These are phyloP conservation scores for Tremella mesenterica DNA, from an alignment of 768 basidiomycete species.

Conservation along the genomic window DNA sequence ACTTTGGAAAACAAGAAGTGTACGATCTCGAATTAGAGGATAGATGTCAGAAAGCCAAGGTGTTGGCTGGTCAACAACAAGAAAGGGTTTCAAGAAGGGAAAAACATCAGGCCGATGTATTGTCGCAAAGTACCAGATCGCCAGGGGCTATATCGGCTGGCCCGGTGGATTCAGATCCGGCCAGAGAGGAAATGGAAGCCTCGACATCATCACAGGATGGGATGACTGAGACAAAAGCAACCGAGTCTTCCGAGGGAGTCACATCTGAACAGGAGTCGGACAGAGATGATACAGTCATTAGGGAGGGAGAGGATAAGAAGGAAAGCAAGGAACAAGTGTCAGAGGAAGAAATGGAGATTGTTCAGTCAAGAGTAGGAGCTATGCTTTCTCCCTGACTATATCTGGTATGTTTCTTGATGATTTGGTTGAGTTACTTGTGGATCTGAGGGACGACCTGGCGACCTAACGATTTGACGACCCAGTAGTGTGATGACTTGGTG, in stretches of 20 bases:
- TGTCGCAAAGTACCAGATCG: neutral
- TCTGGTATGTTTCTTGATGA: too few species aligned
- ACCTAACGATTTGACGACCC: neutral
- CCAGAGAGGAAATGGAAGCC: neutral
- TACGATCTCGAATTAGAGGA: neutral
- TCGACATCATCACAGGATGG: neutral
- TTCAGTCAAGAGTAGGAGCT: too few species aligned
- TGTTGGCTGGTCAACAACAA: neutral
- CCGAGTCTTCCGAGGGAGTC: neutral
- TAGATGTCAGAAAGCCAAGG: neutral
- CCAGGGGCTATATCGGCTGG: neutral
- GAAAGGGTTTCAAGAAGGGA: neutral
- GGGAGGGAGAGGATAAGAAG: too few species aligned
- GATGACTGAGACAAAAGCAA: neutral
- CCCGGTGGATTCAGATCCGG: neutral
- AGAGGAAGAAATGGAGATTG: too few species aligned
- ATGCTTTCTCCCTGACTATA: neutral
- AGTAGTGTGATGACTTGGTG: too few species aligned
- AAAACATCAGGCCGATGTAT: neutral
- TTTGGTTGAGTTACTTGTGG: too few species aligned
- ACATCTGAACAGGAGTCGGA: neutral
- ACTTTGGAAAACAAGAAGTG: neutral
- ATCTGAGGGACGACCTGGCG: neutral
- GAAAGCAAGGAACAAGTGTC: too few species aligned
- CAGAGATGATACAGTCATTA: too few species aligned